Evolutionary conservation across 1,284 basidiomycete genomes (phyloP).

Genomic region (Boletellus deceptivus): DNA sequence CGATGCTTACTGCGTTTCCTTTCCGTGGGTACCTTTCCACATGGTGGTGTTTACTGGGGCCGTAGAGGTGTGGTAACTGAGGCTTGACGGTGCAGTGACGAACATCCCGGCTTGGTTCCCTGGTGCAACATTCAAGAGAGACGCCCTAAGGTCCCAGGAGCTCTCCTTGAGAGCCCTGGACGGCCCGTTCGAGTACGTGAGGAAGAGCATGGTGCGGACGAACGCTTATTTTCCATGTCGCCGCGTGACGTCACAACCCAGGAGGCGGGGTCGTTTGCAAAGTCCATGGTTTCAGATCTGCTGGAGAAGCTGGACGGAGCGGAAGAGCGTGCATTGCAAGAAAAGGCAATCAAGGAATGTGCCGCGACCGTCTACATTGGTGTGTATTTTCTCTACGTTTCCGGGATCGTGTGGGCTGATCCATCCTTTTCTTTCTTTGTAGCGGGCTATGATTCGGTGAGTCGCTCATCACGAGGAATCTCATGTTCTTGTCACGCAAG

Average conservation of each 20-base stretch:
- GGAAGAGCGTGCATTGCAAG: constrained; percentile 16
- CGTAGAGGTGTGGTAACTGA: constrained; percentile 1
- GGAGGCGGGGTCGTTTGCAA: constrained; percentile 28
- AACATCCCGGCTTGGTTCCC: constrained; percentile 32
- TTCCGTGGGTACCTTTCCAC: constrained; percentile 20
- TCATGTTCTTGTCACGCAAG: neutral
- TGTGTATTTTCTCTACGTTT: constrained; percentile 1
- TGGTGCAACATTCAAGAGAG: constrained; percentile 28
- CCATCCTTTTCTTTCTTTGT: neutral
- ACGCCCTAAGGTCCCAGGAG: constrained; percentile 28
- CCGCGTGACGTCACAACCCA: constrained; percentile 7
- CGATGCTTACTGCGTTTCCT: constrained; percentile 32
- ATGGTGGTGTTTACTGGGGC: neutral
- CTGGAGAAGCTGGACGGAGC: constrained; percentile 15
- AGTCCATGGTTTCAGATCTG: constrained; percentile 33
- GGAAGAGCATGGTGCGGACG: constrained; percentile 25
- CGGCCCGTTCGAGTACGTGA: constrained; percentile 30
- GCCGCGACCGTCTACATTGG: constrained; percentile 33
- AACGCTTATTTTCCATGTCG: neutral
- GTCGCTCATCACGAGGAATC: neutral
- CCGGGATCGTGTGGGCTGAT: neutral
- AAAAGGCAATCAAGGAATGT: constrained; percentile 28
- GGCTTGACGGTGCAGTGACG: constrained; percentile 15
- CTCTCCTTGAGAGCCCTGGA: constrained; percentile 23
- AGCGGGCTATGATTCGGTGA: constrained; percentile 31